phyloP scores from a whole-genome alignment of 352 stramenopile species.

The Globisporangium abappressorium region DNA sequence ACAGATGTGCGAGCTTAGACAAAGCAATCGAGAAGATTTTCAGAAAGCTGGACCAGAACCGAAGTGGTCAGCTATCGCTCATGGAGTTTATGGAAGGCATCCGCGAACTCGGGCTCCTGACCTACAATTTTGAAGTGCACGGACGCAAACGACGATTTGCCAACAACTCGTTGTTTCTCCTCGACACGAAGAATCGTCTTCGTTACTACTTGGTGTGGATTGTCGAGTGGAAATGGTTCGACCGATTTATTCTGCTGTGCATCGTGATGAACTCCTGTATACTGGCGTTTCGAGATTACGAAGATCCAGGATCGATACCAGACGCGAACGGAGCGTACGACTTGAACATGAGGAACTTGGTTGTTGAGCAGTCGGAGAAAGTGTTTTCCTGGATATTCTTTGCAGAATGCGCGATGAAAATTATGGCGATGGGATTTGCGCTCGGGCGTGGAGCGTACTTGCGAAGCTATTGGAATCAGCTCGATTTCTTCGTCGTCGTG shows the following conservation, averaged over 20 bases:
- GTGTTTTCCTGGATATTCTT: slow-evolving; percentile 67
- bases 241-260: slow-evolving; percentile 66
- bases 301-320: slow-evolving; percentile 31
- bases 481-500: slow-evolving; percentile 87
- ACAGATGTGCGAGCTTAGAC: slow-evolving; percentile 13
- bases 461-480: slow-evolving; percentile 74
- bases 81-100: slow-evolving; percentile 44
- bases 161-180: slow-evolving; percentile 35
- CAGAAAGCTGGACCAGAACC: slow-evolving; percentile 35
- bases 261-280: slow-evolving; percentile 70
- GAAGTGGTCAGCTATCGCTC: slow-evolving; percentile 35
- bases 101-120: slow-evolving; percentile 35
- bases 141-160: slow-evolving; percentile 39
- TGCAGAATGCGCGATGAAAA: slow-evolving; percentile 73
- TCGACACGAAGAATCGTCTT: slow-evolving; percentile 32
- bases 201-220: slow-evolving; percentile 40
- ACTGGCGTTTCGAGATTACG: slow-evolving; percentile 57
- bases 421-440: slow-evolving; percentile 70
- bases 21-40: slow-evolving; percentile 39
- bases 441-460: slow-evolving; percentile 60
- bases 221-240: slow-evolving; percentile 68
- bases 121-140: slow-evolving; percentile 49
- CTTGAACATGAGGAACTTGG: slow-evolving; percentile 27
- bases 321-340: slow-evolving; percentile 24
- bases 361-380: slow-evolving; percentile 38